These are phyloP conservation scores for Austroboletus eburneus DNA, from an alignment of 768 basidiomycete genomes.

Conservation along the genomic window DNA sequence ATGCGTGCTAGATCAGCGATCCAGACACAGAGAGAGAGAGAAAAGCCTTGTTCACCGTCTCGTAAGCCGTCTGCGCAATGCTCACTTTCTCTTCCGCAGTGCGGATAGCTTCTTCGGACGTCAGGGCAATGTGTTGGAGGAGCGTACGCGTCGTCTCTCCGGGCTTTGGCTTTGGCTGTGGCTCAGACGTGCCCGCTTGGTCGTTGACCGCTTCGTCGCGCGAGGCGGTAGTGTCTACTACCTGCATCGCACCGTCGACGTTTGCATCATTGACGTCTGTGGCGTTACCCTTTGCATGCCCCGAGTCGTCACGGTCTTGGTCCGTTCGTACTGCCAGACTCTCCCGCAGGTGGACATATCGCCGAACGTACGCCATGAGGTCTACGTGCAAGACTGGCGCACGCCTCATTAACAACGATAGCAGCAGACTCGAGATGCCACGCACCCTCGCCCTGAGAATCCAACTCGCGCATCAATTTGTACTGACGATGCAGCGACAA, in stretches of 20 bases:
- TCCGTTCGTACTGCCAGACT: constrained; percentile 20
- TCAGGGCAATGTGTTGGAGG: constrained; percentile 53
- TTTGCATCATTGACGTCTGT: neutral
- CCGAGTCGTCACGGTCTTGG: neutral
- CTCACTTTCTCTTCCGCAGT: constrained; percentile 76
- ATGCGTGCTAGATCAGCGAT: constrained; percentile 7
- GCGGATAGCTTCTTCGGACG: constrained; percentile 56
- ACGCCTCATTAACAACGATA: neutral
- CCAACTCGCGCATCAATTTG: constrained; percentile 67
- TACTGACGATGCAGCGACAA: constrained; percentile 69
- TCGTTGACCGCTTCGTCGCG: neutral
- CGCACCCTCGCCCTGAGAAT: constrained; percentile 59
- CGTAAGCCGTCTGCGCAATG: constrained; percentile 64
- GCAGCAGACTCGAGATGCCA: constrained; percentile 1
- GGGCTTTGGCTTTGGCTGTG: constrained; percentile 20
- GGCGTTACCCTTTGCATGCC: neutral
- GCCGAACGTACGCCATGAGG: constrained; percentile 42
- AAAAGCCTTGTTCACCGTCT: constrained; percentile 47
- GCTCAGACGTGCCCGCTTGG: too few relatives aligned
- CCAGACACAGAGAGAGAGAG: neutral
- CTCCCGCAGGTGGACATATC: constrained; percentile 42
- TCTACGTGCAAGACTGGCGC: constrained; percentile 40
- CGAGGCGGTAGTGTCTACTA: constrained; percentile 5
- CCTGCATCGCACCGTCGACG: constrained; percentile 4
- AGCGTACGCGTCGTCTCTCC: constrained; percentile 44